Base-by-base conservation (phyloP, 1,284 basidiomycete species). In the Tylopilus orsonianus region DNA sequence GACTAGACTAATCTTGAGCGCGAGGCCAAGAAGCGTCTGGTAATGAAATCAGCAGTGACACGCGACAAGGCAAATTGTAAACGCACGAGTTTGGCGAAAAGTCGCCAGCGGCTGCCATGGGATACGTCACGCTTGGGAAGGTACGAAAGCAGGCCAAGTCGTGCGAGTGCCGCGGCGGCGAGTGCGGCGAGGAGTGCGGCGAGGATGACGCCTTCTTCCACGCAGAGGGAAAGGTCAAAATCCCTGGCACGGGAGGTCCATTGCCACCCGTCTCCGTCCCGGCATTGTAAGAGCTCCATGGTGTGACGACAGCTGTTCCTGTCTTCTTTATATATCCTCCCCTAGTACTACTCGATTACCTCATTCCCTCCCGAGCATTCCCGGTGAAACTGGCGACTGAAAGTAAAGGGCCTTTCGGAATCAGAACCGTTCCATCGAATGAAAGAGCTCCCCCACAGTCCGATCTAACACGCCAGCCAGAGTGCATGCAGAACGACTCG, bases 201-300 rank as follows among this genome's bases (percentile, higher is more conserved):
- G 2, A 87, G 64, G 1, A 92, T 38, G n/a, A 85, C 62, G 26
- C 80, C 83, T 55, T 89, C 84, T 61, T 95, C 88, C 58, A 90
- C 92, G 68, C 94, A 97, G 7, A 82, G 79, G 1, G 92, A 89
- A 12, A 89, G 63, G 68, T 97, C 93, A 60, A 93, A 90, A 22
- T 80, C 73, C 48, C 90, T 79, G 0, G 70, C 55, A 7, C 58
- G 65, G 8, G 90, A 93, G 35, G 83, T 69, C 13, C 78, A 72
- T 1, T 69, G 71, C 81, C 87, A 90, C 45, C 88, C 84, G 56
- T 88, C 84, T 12, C 52, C 44, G 57, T 78, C 73, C 44, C 63
- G 72, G 59, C 80, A 82, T 49, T 54, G 40, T 2, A 62, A 2
- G 8, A 58, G 61, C 13, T 66, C 63, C 77, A 79, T 77, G 34